A percentile compares a stretch with the other conserved stretches of the same genome.
These are phyloP conservation scores for Pseudomassariella vexata DNA, from an alignment of 2,329 filamentous ascomycete species.

Conservation along the genomic window DNA sequence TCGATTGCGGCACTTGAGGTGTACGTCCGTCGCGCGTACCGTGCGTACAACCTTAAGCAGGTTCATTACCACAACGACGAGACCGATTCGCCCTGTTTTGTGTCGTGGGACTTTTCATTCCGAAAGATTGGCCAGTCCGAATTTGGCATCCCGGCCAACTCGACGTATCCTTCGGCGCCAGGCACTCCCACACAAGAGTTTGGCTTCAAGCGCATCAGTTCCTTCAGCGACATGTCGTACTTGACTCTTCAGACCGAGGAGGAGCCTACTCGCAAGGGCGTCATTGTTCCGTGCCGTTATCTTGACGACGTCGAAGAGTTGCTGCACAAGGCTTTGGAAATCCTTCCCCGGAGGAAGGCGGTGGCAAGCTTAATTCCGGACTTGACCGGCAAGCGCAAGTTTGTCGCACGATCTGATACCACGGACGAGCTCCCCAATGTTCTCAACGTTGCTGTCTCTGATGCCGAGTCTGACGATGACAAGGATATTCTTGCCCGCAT, in stretches of 20 bases:
- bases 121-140: constrained; percentile 90
- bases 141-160: constrained; percentile 75
- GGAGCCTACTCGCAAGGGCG: constrained; percentile 83
- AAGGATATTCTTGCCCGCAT: constrained; percentile 74
- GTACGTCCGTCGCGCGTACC: constrained; percentile 92
- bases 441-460: constrained; percentile 84
- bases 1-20: constrained; percentile 90
- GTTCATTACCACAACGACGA: constrained; percentile 86
- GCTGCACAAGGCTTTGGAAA: constrained; percentile 76
- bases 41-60: constrained; percentile 85
- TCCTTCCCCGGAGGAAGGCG: constrained; percentile 62
- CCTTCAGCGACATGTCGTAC: constrained; percentile 95
- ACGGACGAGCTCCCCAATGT: constrained; percentile 84
- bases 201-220: constrained; percentile 77
- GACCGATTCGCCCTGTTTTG: constrained; percentile 58
- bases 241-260: constrained; percentile 65
- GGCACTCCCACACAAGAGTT: constrained; percentile 62
- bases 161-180: constrained; percentile 79
- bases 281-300: constrained; percentile 89
- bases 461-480: constrained; percentile 80
- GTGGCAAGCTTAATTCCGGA: constrained; percentile 62
- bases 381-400: constrained; percentile 66
- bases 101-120: constrained; percentile 94
- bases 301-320: constrained; percentile 90
- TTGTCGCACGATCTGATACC: constrained; percentile 48